Conservation (phyloP, 179 eudicot genomes). For the Actinidia polygama region DNA sequence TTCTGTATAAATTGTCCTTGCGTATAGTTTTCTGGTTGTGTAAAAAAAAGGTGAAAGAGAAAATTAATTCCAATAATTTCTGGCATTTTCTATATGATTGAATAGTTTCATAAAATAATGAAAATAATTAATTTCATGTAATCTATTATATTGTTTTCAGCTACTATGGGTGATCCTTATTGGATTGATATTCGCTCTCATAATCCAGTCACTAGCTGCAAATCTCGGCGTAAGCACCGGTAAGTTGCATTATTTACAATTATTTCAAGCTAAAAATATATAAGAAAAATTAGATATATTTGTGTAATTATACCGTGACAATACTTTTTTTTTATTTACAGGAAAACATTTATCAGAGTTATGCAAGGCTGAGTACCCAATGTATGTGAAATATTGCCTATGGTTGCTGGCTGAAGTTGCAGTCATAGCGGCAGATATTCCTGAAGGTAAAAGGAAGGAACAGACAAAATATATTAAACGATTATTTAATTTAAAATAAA, state of each 20-base stretch:
- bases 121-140: background rate
- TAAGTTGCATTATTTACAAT: slow-evolving; percentile 21
- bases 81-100: no score
- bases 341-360: slow-evolving; percentile 81
- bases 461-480: no score
- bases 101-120: no score
- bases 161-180: slow-evolving; percentile 72
- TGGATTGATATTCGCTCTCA: slow-evolving; percentile 82
- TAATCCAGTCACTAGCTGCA: slow-evolving; percentile 93
- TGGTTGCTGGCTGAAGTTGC: slow-evolving; percentile 89
- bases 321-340: slow-evolving; percentile 17
- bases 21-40: no score
- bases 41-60: no score
- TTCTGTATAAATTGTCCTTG: no score
- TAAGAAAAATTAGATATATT: no score
- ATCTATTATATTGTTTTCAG: background rate
- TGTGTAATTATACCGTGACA: no score
- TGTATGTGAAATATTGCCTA: slow-evolving; percentile 57
- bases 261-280: background rate
- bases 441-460: slow-evolving; percentile 60
- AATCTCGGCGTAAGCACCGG: slow-evolving; percentile 92
- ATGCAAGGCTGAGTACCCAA: slow-evolving; percentile 87
- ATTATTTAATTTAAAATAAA: no score
- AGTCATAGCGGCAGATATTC: slow-evolving; percentile 91
- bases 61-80: no score